Conservation (phyloP, 2,329 filamentous ascomycete genomes). For the Akanthomyces muscarius region DNA sequence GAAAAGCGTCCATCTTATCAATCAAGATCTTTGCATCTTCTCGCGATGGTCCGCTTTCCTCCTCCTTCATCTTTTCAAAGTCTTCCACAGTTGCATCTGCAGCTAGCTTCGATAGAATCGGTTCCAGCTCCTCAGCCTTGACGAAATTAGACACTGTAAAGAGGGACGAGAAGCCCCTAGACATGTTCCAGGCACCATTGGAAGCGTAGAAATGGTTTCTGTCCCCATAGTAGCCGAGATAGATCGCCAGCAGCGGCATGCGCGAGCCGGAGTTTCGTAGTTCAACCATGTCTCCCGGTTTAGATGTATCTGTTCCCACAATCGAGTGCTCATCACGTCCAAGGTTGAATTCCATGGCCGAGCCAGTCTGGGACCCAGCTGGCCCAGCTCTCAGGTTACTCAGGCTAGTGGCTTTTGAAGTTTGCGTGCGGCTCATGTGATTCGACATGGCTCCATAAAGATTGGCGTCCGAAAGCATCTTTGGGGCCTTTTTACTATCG, state of each 20-base stretch:
- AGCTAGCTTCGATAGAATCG: conserved; percentile 33
- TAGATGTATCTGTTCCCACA: conserved; percentile 13
- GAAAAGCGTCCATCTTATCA: conserved; percentile 45
- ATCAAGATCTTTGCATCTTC: conserved; percentile 41
- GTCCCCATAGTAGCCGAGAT: conserved; percentile 47
- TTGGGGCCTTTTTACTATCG: conserved; percentile 22
- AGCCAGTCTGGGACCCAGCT: conserved; percentile 4
- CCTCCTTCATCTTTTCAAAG: conserved; percentile 29
- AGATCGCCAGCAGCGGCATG: conserved; percentile 48
- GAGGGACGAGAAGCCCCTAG: conserved; percentile 38
- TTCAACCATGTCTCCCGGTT: conserved; percentile 25
- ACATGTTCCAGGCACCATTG: conserved; percentile 47
- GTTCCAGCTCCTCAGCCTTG: conserved; percentile 36
- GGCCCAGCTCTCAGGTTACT: neutral
- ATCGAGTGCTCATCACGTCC: conserved; percentile 11
- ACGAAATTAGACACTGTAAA: conserved; percentile 50
- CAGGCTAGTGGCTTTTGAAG: neutral
- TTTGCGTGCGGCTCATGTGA: conserved; percentile 25
- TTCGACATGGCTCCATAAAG: conserved; percentile 27
- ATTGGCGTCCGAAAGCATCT: conserved; percentile 19
- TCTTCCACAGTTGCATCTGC: conserved; percentile 26
- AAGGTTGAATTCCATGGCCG: conserved; percentile 6
- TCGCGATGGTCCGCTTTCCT: conserved; percentile 42
- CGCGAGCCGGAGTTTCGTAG: conserved; percentile 37
- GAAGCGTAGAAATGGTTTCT: conserved; percentile 52